phyloP scores from a whole-genome alignment of 371 early-diverging fungal species.

The Mortierella sp. region DNA sequence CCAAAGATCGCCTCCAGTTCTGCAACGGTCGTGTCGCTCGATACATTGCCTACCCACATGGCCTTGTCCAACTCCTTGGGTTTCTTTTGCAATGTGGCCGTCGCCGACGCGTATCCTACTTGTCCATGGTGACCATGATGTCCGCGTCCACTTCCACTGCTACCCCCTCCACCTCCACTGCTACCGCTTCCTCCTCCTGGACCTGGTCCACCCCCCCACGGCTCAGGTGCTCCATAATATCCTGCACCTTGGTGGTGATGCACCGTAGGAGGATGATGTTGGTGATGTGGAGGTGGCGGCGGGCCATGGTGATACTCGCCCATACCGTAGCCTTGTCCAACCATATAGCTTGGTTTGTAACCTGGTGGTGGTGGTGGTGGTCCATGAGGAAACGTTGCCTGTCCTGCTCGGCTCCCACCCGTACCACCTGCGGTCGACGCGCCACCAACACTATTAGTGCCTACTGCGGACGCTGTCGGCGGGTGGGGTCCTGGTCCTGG shows the following conservation, averaged over 20 bases:
- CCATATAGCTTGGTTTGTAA: slow-evolving; percentile 6
- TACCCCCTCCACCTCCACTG: too few relatives aligned
- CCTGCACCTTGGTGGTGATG: too few relatives aligned
- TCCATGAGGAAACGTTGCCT: background rate
- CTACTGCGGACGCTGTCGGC: too few relatives aligned
- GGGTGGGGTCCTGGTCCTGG: too few relatives aligned
- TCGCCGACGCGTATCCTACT: too few relatives aligned
- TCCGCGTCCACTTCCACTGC: slow-evolving; percentile 11
- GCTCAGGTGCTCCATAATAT: too few relatives aligned
- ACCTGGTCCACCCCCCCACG: too few relatives aligned
- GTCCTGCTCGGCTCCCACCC: background rate
- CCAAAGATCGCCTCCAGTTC: slow-evolving; percentile 56
- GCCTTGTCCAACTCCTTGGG: slow-evolving; percentile 59
- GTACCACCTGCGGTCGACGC: slow-evolving; percentile 17
- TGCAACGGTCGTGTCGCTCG: slow-evolving; percentile 53
- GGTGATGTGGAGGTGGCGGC: too few relatives aligned
- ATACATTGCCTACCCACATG: slow-evolving; percentile 60
- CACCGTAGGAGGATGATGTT: too few relatives aligned
- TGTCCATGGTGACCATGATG: slow-evolving; percentile 5
- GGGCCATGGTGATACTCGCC: too few relatives aligned
- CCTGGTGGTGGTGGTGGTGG: slow-evolving; percentile 12
- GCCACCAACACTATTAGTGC: too few relatives aligned
- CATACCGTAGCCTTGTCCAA: too few relatives aligned
- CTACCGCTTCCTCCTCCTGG: slow-evolving; percentile 33
- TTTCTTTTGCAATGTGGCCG: slow-evolving; percentile 52